A percentile compares a stretch with the other conserved stretches of the same genome.
phyloP scores from a whole-genome alignment of 1,284 basidiomycete species.

The Retiboletus fuscus region DNA sequence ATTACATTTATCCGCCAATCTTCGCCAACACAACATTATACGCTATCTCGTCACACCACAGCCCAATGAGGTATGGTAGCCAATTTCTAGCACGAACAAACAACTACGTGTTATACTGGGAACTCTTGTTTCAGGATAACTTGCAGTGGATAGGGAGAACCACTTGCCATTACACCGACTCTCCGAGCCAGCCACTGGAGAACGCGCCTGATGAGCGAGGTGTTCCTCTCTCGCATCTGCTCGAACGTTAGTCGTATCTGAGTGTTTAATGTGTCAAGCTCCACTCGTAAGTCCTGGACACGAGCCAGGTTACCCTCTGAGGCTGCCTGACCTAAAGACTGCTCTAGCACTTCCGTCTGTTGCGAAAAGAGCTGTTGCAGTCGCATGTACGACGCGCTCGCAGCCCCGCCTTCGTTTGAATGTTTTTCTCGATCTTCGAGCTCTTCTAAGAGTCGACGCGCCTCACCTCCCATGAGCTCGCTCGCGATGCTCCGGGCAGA shows the following conservation, averaged over 20 bases:
- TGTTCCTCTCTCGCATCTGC: neutral
- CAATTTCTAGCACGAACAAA: neutral
- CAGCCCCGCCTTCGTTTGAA: neutral
- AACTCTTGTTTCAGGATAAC: neutral
- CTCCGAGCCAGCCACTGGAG: slow-evolving; percentile 3
- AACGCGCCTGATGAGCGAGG: neutral
- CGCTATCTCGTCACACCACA: neutral
- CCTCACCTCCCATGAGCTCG: slow-evolving; percentile 5
- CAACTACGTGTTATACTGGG: neutral
- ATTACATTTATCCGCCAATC: no score
- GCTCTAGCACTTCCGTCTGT: neutral
- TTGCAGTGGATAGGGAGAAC: neutral
- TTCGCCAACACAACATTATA: no score
- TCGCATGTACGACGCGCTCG: neutral
- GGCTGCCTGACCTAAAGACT: neutral
- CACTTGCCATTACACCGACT: neutral
- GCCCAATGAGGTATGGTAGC: neutral
- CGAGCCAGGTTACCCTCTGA: neutral
- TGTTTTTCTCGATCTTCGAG: slow-evolving; percentile 3
- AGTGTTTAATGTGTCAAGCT: slow-evolving; percentile 1
- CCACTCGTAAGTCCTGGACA: neutral
- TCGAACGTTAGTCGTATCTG: neutral
- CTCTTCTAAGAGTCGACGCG: neutral
- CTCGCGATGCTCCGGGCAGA: slow-evolving; percentile 11
- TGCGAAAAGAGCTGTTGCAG: neutral